A percentile compares a stretch with the other conserved stretches of the same genome.
Conservation (phyloP, 73 alveolate genomes). For the Halteria grandinella region DNA sequence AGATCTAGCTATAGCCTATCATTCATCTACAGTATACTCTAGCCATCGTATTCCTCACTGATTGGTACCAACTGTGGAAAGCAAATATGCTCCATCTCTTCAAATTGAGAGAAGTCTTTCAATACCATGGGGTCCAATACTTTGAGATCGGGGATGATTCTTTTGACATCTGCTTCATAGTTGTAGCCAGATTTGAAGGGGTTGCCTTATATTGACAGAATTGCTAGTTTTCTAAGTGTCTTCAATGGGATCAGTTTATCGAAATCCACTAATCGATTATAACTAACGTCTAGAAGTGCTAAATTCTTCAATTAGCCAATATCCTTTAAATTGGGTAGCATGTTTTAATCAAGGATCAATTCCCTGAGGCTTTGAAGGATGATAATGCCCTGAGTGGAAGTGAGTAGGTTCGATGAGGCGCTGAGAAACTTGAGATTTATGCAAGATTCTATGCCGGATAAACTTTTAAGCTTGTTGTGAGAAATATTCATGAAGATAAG, state of each 20-base stretch:
- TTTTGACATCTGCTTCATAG: conserved; percentile 9
- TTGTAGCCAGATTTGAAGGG: not conserved
- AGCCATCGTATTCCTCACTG: too few relatives aligned
- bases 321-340: conserved; percentile 3
- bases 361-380: conserved; percentile 6
- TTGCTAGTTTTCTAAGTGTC: not conserved
- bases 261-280: conserved; percentile 10
- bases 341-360: not conserved
- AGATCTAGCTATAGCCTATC: too few relatives aligned
- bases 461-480: conserved; percentile 3
- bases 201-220: not conserved
- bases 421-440: conserved; percentile 20
- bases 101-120: conserved; percentile 7
- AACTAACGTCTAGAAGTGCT: conserved; percentile 11
- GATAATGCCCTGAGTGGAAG: not conserved
- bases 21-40: too few relatives aligned
- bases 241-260: conserved; percentile 4
- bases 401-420: not conserved
- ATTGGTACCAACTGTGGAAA: too few relatives aligned
- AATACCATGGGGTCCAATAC: conserved; percentile 22
- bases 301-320: conserved; percentile 12
- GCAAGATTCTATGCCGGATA: conserved; percentile 35
- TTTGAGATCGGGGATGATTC: conserved; percentile 16
- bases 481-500: not conserved
- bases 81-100: conserved; percentile 12